These are phyloP conservation scores for Skeletonema marinoi DNA, from an alignment of 108 stramenopile genomes.

Conservation along the genomic window DNA sequence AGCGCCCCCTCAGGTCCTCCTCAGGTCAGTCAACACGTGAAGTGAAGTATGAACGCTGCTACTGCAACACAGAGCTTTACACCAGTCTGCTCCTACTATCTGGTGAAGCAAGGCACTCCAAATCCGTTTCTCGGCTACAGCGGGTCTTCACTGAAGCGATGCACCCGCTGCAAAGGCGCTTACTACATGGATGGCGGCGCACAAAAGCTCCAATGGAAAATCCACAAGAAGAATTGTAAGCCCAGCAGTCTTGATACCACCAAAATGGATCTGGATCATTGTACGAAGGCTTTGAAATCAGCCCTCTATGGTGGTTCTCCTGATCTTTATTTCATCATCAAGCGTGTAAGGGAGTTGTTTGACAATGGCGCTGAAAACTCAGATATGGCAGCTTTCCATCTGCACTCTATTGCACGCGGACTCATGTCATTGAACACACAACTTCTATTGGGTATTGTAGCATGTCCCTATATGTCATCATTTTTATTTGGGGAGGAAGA, in stretches of 20 bases:
- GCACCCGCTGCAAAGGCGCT: constrained; percentile 4
- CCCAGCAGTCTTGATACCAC: not conserved
- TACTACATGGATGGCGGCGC: not conserved
- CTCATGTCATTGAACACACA: not conserved
- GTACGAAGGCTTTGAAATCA: not conserved
- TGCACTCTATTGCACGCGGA: not conserved
- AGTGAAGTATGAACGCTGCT: too few species aligned
- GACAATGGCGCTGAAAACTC: not conserved
- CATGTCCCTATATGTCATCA: constrained; percentile 9
- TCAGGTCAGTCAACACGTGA: too few species aligned
- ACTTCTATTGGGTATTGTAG: not conserved
- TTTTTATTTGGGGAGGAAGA: constrained; percentile 10
- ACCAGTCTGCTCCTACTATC: constrained; percentile 12
- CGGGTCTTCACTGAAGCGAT: constrained; percentile 1
- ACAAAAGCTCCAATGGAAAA: constrained; percentile 18
- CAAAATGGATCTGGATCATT: not conserved
- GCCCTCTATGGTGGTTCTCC: not conserved
- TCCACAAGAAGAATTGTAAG: constrained; percentile 12
- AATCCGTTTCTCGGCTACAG: constrained; percentile 1
- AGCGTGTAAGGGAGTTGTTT: not conserved
- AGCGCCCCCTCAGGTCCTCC: too few species aligned
- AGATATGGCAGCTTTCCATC: not conserved
- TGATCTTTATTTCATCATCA: not conserved
- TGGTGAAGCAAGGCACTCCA: constrained; percentile 15
- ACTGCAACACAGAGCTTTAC: not conserved